A percentile compares a stretch with the other conserved stretches of the same genome.
These are phyloP conservation scores for Daldinia sp. DNA, from an alignment of 2,329 filamentous ascomycete genomes.

Conservation along the genomic window DNA sequence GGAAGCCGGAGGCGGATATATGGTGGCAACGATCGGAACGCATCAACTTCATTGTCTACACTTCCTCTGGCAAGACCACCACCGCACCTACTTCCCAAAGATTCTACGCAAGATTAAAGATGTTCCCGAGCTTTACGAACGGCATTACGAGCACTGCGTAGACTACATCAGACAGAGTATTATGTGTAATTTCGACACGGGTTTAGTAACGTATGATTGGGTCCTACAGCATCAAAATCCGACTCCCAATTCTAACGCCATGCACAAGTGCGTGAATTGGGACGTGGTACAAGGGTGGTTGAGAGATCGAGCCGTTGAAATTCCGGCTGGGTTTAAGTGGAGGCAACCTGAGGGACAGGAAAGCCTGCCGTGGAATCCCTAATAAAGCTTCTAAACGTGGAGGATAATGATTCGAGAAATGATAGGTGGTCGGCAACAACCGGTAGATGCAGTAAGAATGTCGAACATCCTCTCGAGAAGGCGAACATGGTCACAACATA, in stretches of 20 bases:
- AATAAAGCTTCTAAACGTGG: not conserved
- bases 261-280: slow-evolving; percentile 38
- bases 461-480: not conserved
- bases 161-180: slow-evolving; percentile 40
- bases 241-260: slow-evolving; percentile 35
- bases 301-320: slow-evolving; percentile 22
- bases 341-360: slow-evolving; percentile 28
- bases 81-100: slow-evolving; percentile 35
- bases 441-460: not conserved
- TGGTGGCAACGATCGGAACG: slow-evolving; percentile 21
- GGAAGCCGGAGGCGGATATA: slow-evolving; percentile 26
- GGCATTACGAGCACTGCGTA: slow-evolving; percentile 42
- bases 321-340: slow-evolving; percentile 33
- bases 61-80: slow-evolving; percentile 30
- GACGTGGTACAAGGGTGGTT: slow-evolving; percentile 31
- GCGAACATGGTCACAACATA: not conserved
- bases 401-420: not conserved
- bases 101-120: slow-evolving; percentile 33
- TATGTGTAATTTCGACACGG: slow-evolving; percentile 39
- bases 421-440: slow-evolving; percentile 1
- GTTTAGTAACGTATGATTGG: slow-evolving; percentile 35
- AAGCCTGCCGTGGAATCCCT: slow-evolving; percentile 26
- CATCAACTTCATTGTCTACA: slow-evolving; percentile 23
- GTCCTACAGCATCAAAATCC: slow-evolving; percentile 40
- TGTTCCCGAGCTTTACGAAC: slow-evolving; percentile 40